Evolutionary conservation across 2,329 filamentous ascomycete genomes (phyloP).

Genomic region (Trichoderma arundinaceum): DNA sequence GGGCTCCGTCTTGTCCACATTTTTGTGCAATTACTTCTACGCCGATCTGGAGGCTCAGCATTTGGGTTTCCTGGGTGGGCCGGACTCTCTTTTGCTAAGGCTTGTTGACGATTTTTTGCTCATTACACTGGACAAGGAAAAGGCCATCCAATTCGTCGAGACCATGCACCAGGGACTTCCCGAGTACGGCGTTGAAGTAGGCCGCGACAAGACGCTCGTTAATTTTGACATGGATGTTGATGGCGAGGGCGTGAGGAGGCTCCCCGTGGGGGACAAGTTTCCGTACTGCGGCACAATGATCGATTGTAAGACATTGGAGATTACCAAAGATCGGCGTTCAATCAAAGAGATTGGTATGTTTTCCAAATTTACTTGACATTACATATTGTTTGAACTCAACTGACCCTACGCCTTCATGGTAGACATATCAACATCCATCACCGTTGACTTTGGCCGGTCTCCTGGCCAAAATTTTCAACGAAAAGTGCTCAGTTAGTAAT

Average conservation of each 20-base stretch:
- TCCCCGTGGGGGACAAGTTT: constrained; percentile 59
- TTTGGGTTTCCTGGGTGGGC: constrained; percentile 66
- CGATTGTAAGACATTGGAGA: constrained; percentile 73
- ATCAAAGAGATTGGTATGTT: constrained; percentile 1
- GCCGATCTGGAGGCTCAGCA: constrained; percentile 77
- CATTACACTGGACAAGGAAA: constrained; percentile 70
- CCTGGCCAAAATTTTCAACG: constrained; percentile 81
- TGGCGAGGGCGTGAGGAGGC: constrained; percentile 56
- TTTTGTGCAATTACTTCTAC: constrained; percentile 96
- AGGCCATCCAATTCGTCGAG: constrained; percentile 75
- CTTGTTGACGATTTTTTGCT: constrained; percentile 94
- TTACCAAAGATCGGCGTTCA: constrained; percentile 68
- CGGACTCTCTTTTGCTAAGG: constrained; percentile 72
- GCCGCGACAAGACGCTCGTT: constrained; percentile 76
- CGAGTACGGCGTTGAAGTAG: constrained; percentile 81
- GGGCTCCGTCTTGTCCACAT: constrained; percentile 83
- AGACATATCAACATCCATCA: constrained; percentile 71
- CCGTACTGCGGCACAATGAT: constrained; percentile 88
- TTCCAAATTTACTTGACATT: neutral
- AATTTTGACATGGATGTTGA: constrained; percentile 76
- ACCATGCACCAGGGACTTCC: constrained; percentile 81
- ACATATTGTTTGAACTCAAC: neutral
- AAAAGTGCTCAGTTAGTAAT: constrained; percentile 70
- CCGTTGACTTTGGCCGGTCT: constrained; percentile 73
- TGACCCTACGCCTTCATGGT: constrained; percentile 13